Conservation (phyloP, 208 protist species). For the Angomonas ambiguus region DNA sequence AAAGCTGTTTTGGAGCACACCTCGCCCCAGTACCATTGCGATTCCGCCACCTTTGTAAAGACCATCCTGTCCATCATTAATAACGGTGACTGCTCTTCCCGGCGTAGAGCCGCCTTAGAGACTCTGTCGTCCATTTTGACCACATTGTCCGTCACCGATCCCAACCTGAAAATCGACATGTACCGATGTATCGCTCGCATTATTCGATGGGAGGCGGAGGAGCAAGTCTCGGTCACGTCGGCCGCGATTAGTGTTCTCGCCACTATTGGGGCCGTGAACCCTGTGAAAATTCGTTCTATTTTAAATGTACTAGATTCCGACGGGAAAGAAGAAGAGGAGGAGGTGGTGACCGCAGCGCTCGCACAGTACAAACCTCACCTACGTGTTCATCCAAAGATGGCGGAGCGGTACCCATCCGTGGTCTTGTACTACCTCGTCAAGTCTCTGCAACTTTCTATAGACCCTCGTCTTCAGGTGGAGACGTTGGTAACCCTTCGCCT, state of each 20-base stretch:
- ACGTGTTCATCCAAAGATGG: slow-evolving; percentile 62
- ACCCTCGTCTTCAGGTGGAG: slow-evolving; percentile 71
- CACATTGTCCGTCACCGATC: slow-evolving; percentile 52
- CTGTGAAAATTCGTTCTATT: slow-evolving; percentile 65
- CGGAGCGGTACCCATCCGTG: slow-evolving; percentile 70
- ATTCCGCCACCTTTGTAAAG: slow-evolving; percentile 39
- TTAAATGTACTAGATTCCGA: slow-evolving; percentile 64
- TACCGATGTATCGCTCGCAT: slow-evolving; percentile 75
- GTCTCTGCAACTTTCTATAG: slow-evolving; percentile 71
- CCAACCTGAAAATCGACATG: slow-evolving; percentile 40
- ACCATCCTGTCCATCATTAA: slow-evolving; percentile 70
- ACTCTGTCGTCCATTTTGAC: slow-evolving; percentile 74
- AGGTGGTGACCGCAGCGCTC: slow-evolving; percentile 72
- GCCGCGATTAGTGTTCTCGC: slow-evolving; percentile 72
- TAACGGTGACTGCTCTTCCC: slow-evolving; percentile 59
- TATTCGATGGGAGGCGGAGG: slow-evolving; percentile 71
- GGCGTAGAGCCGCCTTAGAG: slow-evolving; percentile 63
- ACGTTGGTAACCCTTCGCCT: slow-evolving; percentile 49
- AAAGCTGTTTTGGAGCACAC: slow-evolving; percentile 69
- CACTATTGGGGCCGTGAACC: slow-evolving; percentile 78
- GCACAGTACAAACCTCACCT: slow-evolving; percentile 72
- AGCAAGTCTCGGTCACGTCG: slow-evolving; percentile 59
- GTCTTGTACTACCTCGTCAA: slow-evolving; percentile 84
- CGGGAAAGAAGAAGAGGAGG: slow-evolving; percentile 78
- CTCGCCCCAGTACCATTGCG: slow-evolving; percentile 50